Evolutionary conservation across 2,329 filamentous ascomycete species (phyloP), one percentile per base, ranked within the genome.

Genomic region (Leptographium wingfieldii): DNA sequence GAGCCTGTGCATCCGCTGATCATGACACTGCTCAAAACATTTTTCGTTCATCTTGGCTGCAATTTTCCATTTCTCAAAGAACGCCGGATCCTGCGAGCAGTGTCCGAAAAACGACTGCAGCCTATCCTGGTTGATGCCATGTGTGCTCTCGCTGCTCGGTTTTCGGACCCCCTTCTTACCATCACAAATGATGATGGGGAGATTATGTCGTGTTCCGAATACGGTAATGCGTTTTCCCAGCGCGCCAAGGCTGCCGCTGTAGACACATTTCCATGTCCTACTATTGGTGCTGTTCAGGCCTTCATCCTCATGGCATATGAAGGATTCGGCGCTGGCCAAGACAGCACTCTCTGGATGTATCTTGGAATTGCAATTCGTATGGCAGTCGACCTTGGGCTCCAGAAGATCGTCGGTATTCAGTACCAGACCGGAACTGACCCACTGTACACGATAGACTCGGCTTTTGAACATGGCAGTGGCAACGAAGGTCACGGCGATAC

Each of bases 331-430:
- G 88, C 88, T 12, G 89, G 90, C 65, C 88, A 92, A 66, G 91
- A 95, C 68, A 95, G 90, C 69, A 89, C 90, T 0, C 72, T 96
- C 7, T 96, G 91, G 90, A 95, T 95, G 90, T 95, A 95, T 68
- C 77, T 95, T 1, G 91, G 90, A 0, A 85, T 92, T 57, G 86
- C 90, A 0, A 95, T 95, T 62, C 85, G 90, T 5, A 88, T 91
- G 84, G 86, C 86, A 0, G 83, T 90, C 61, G 88, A 92, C 68
- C 74, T 95, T 11, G 90, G 91, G 0, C 77, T 95, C 64, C 88
- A 92, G 65, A 95, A 91, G 64, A 78, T 88, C 19, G 86, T 92
- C 64, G 90, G 90, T 0, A 78, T 95, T 55, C 79, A 77, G 61
- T 81, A 80, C 62, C 80, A 81, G 65, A 78, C 77, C n/a, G 76